Conservation (phyloP, 768 basidiomycete species). For the Brasilioporus rufonigricans region DNA sequence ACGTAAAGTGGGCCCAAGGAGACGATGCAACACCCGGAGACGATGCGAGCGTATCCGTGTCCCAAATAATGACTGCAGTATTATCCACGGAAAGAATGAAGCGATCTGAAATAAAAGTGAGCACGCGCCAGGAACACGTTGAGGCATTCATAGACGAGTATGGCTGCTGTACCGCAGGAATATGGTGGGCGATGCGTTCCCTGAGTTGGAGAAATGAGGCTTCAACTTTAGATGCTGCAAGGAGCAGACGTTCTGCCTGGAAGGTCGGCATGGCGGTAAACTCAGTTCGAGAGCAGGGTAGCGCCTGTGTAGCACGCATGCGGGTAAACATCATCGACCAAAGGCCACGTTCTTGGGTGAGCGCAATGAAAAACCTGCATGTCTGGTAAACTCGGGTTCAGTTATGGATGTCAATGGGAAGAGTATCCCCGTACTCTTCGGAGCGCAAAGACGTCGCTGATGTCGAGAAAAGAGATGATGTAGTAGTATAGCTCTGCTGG, state of each 20-base stretch:
- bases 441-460: slow-evolving; percentile 17
- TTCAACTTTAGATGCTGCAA: slow-evolving; percentile 14
- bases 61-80: slow-evolving; percentile 16
- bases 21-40: not conserved
- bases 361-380: slow-evolving; percentile 18
- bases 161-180: not conserved
- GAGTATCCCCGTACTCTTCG: slow-evolving; percentile 8
- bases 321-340: slow-evolving; percentile 19
- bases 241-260: slow-evolving; percentile 15
- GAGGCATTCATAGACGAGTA: not conserved
- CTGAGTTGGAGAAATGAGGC: slow-evolving; percentile 15
- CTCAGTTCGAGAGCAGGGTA: slow-evolving; percentile 15
- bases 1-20: slow-evolving; percentile 11
- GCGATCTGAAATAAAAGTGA: slow-evolving; percentile 20
- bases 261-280: slow-evolving; percentile 5
- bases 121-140: slow-evolving; percentile 2
- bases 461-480: slow-evolving; percentile 12
- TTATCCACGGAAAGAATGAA: slow-evolving; percentile 20
- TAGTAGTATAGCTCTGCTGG: slow-evolving; percentile 19
- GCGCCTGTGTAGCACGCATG: slow-evolving; percentile 10
- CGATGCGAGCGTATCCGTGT: not conserved
- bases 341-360: slow-evolving; percentile 17
- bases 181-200: not conserved
- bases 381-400: slow-evolving; percentile 15
- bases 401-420: not conserved